These are phyloP conservation scores for Leishmania gerbilli DNA, from an alignment of 208 protist species.

Conservation along the genomic window DNA sequence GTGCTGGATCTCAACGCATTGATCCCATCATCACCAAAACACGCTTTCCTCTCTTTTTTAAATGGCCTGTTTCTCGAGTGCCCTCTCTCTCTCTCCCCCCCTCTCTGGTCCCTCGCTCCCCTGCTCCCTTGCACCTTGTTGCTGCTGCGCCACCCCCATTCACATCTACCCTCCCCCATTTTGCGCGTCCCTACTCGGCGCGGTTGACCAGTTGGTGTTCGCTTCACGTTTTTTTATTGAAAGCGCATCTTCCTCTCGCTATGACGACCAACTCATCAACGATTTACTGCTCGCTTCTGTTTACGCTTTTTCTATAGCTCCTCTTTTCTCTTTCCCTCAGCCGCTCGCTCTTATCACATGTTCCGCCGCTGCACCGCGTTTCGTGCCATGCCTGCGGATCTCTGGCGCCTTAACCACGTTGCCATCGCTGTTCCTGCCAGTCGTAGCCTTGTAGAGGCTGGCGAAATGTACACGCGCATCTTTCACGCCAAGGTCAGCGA, in stretches of 20 bases:
- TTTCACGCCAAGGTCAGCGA: conserved; percentile 84
- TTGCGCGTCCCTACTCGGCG: not conserved
- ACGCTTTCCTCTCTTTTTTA: not conserved
- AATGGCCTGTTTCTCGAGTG: not conserved
- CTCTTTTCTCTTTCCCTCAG: not conserved
- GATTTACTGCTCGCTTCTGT: not conserved
- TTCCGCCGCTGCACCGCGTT: conserved; percentile 24
- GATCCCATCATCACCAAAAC: no score
- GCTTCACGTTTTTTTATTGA: not conserved
- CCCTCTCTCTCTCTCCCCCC: not conserved
- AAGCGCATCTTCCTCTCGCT: not conserved
- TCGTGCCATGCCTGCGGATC: conserved; percentile 23
- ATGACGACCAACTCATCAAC: not conserved
- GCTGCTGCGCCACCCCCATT: not conserved
- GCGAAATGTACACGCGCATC: conserved; percentile 72
- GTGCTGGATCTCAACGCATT: not conserved
- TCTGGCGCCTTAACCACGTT: conserved; percentile 94
- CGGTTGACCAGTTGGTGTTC: no score
- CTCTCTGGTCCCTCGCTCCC: not conserved
- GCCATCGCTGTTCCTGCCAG: conserved; percentile 92
- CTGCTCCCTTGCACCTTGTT: no score
- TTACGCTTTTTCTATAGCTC: not conserved
- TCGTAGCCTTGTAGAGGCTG: conserved; percentile 48
- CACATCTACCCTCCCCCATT: not conserved
- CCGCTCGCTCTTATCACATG: not conserved